phyloP scores from a whole-genome alignment of 2,329 filamentous ascomycete genomes.

The Arthrobotrys iridis region DNA sequence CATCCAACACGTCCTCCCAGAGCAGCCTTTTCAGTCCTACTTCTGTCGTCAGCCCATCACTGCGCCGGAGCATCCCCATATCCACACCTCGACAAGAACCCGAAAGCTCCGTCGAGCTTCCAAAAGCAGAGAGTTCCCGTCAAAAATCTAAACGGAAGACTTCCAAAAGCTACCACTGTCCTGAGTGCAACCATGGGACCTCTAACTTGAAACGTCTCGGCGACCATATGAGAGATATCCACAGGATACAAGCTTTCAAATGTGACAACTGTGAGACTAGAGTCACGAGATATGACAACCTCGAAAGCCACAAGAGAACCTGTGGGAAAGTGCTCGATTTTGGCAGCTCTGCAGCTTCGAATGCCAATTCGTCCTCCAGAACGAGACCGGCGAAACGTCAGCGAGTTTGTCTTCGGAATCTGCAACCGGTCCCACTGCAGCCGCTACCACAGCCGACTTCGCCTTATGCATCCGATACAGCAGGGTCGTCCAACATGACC shows the following conservation, averaged over 20 bases:
- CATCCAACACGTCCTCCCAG: neutral
- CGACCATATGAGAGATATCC: constrained; percentile 1
- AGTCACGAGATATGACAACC: neutral
- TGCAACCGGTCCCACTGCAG: neutral
- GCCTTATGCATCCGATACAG: neutral
- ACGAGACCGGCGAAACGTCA: neutral
- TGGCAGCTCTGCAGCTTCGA: neutral
- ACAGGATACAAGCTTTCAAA: neutral
- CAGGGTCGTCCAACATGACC: neutral
- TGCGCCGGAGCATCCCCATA: neutral
- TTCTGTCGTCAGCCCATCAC: neutral
- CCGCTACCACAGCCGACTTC: neutral
- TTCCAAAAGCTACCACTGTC: neutral
- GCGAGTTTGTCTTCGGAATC: neutral
- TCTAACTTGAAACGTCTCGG: neutral
- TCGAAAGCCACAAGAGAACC: neutral
- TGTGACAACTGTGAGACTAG: neutral
- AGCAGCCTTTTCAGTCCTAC: neutral
- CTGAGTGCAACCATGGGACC: neutral
- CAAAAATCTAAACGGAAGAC: neutral
- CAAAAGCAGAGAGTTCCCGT: neutral
- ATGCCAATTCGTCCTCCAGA: neutral
- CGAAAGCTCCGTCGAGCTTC: neutral
- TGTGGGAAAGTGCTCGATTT: neutral
- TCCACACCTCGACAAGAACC: too few species aligned